Percentiles rank a stretch among this genome's conserved stretches.
Conservation (phyloP, 2,329 filamentous ascomycete genomes). For the Dactylonectria macrodidyma region DNA sequence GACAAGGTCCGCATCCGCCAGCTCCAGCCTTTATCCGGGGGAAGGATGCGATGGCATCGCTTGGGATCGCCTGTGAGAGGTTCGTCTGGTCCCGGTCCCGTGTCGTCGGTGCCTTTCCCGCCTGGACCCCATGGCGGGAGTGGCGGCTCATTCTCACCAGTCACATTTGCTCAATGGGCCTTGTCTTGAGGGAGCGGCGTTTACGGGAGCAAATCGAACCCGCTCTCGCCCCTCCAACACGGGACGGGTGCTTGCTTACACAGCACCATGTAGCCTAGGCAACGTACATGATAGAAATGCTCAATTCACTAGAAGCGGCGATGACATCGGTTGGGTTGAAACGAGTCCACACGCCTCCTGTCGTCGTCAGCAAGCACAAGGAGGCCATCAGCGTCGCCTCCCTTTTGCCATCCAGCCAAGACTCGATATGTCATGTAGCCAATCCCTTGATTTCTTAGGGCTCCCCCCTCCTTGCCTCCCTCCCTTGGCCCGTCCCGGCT, state of each 20-base stretch:
- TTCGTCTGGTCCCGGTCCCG: constrained; percentile 49
- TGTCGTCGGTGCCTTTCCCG: constrained; percentile 47
- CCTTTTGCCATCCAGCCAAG: constrained; percentile 3
- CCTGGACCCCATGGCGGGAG: constrained; percentile 25
- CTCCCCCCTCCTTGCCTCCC: neutral
- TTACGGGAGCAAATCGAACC: constrained; percentile 6
- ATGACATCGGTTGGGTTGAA: constrained; percentile 5
- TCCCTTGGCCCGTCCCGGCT: constrained; percentile 21
- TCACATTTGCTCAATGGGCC: constrained; percentile 4
- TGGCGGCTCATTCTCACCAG: constrained; percentile 35
- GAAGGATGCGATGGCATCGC: constrained; percentile 18
- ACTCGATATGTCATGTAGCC: neutral
- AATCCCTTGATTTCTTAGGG: neutral
- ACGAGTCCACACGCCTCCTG: neutral
- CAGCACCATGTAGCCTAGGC: constrained; percentile 1
- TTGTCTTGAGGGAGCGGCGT: constrained; percentile 1
- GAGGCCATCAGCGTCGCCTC: too few relatives aligned
- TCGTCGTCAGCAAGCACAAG: neutral
- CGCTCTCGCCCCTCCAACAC: neutral
- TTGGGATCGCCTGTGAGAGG: constrained; percentile 36
- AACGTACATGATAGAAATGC: neutral
- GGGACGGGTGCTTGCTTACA: neutral
- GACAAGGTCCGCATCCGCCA: constrained; percentile 1
- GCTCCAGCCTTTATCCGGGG: constrained; percentile 1
- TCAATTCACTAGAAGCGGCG: constrained; percentile 4